Conservation (phyloP, 306 rosid genomes). For the Vigna unguiculata region DNA sequence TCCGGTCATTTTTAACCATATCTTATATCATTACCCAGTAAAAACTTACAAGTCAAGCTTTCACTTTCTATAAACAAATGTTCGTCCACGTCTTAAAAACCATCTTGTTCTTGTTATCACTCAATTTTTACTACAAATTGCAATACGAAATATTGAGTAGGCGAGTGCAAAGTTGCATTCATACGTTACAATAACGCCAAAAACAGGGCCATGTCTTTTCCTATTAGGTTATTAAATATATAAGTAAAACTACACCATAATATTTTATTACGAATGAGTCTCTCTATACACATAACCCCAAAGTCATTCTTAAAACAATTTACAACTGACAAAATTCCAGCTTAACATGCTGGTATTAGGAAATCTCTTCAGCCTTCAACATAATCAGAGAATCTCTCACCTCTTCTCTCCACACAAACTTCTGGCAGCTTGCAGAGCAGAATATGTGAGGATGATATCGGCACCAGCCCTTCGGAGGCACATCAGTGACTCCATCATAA, state of each 20-base stretch:
- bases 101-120: too few relatives aligned
- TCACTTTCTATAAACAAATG: too few relatives aligned
- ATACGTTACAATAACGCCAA: background rate
- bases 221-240: background rate
- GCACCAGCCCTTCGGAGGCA: constrained; percentile 98
- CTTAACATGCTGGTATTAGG: constrained; percentile 10
- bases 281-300: background rate
- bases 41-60: too few relatives aligned
- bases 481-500: constrained; percentile 92
- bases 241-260: background rate
- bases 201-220: background rate
- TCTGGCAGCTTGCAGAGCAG: constrained; percentile 89
- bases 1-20: too few relatives aligned
- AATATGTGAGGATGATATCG: constrained; percentile 87
- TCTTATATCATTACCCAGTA: too few relatives aligned
- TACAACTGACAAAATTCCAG: constrained; percentile 1
- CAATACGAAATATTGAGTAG: too few relatives aligned
- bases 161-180: too few relatives aligned
- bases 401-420: constrained; percentile 84
- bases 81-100: too few relatives aligned
- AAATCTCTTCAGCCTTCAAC: constrained; percentile 35
- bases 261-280: background rate
- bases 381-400: constrained; percentile 46
- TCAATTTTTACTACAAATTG: too few relatives aligned
- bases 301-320: background rate